Percentiles rank a stretch among this genome's conserved stretches.
These are phyloP conservation scores for Boletus sp. DNA, from an alignment of 768 basidiomycete genomes.

Conservation along the genomic window DNA sequence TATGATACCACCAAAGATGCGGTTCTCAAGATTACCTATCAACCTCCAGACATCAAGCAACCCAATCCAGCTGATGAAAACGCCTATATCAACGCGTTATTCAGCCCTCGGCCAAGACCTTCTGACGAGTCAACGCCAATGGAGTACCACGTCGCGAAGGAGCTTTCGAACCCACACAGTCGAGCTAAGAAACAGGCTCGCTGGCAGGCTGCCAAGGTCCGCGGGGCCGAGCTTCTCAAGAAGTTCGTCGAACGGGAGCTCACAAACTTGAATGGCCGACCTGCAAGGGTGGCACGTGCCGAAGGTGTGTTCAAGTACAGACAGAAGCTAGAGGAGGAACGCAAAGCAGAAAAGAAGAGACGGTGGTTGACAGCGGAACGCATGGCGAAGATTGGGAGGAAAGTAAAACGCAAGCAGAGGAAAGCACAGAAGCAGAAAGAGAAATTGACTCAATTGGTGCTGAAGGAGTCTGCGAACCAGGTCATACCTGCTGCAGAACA, in stretches of 20 bases:
- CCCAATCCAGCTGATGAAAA: slow-evolving; percentile 46
- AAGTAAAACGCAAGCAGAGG: slow-evolving; percentile 40
- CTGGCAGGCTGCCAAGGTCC: slow-evolving; percentile 59
- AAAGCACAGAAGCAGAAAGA: slow-evolving; percentile 49
- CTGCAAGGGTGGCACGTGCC: slow-evolving; percentile 58
- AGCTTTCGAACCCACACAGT: slow-evolving; percentile 79
- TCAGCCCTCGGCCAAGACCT: slow-evolving; percentile 39
- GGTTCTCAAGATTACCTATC: slow-evolving; percentile 70
- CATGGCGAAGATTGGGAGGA: slow-evolving; percentile 37
- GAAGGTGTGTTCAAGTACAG: slow-evolving; percentile 79
- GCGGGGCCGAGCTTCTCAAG: slow-evolving; percentile 49
- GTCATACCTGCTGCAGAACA: slow-evolving; percentile 41
- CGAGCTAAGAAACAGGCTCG: slow-evolving; percentile 79
- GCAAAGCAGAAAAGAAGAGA: slow-evolving; percentile 59
- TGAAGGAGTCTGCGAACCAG: slow-evolving; percentile 59
- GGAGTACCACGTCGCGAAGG: slow-evolving; percentile 63
- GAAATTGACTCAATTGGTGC: slow-evolving; percentile 50
- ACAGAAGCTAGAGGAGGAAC: slow-evolving; percentile 53
- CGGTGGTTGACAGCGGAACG: slow-evolving; percentile 43
- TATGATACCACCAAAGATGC: slow-evolving; percentile 66
- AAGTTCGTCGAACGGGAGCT: slow-evolving; percentile 55
- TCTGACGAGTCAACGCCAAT: slow-evolving; percentile 56
- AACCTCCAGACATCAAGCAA: slow-evolving; percentile 48
- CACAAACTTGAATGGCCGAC: slow-evolving; percentile 58
- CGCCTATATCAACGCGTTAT: slow-evolving; percentile 56